Percentiles rank a stretch among this genome's conserved stretches.
Conservation (phyloP, 495 filamentous ascomycete species). For the Penicillium roqueforti region DNA sequence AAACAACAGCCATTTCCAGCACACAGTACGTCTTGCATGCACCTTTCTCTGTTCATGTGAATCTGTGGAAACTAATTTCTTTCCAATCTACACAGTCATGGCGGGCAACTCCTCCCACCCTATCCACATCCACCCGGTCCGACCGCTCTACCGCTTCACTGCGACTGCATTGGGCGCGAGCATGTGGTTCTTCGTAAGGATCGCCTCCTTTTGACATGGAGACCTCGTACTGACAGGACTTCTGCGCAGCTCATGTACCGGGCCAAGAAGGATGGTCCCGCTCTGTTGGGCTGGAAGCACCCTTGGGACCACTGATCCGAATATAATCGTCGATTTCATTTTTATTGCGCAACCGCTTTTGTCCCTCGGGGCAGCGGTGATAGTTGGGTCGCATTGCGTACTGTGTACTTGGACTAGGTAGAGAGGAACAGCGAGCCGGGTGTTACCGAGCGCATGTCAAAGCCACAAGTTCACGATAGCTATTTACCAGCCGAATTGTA, state of each 20-base stretch:
- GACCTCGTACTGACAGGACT: constrained; percentile 15
- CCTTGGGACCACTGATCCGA: constrained; percentile 90
- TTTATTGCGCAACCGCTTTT: background rate
- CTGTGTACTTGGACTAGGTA: background rate
- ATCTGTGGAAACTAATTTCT: constrained; percentile 5
- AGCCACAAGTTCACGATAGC: constrained; percentile 1
- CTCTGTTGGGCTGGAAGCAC: constrained; percentile 89
- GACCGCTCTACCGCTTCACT: constrained; percentile 74
- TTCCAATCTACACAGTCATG: constrained; percentile 37
- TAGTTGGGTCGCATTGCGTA: constrained; percentile 1
- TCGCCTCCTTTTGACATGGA: background rate
- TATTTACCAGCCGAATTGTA: constrained; percentile 23
- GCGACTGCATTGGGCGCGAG: constrained; percentile 84
- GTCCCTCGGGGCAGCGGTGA: background rate
- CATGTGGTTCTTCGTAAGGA: constrained; percentile 98
- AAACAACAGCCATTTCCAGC: constrained; percentile 9
- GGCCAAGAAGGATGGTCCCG: constrained; percentile 88
- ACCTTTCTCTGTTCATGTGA: background rate
- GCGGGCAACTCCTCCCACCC: constrained; percentile 57
- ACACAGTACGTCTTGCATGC: constrained; percentile 11
- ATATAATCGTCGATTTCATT: constrained; percentile 6
- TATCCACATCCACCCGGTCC: constrained; percentile 65
- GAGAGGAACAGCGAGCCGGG: background rate
- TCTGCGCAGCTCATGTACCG: constrained; percentile 80
- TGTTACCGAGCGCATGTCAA: background rate